Evolutionary conservation across 768 basidiomycete species (phyloP).

Genomic region (Kockovaella imperatae): DNA sequence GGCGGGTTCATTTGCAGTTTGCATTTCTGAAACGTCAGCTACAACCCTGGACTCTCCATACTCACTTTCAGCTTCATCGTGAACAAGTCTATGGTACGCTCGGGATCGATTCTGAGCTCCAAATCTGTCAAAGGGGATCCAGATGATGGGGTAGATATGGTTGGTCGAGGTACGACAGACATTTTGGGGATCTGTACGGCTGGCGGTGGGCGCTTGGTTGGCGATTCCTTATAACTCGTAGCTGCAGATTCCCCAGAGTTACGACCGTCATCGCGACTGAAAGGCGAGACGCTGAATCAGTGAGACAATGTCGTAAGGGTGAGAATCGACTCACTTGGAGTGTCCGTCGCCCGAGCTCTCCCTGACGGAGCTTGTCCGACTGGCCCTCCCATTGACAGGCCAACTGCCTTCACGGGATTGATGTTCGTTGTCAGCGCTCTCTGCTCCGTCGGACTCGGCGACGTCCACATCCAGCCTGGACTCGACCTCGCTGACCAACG

Average conservation of each 20-base stretch:
- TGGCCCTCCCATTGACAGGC: constrained; percentile 29
- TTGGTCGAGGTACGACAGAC: background rate
- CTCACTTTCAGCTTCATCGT: constrained; percentile 85
- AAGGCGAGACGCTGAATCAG: constrained; percentile 32
- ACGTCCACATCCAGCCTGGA: constrained; percentile 55
- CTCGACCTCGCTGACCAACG: constrained; percentile 62
- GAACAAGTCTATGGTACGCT: constrained; percentile 82
- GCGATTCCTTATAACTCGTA: constrained; percentile 30
- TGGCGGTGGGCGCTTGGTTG: constrained; percentile 20
- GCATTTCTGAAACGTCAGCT: constrained; percentile 56
- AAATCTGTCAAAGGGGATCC: constrained; percentile 60
- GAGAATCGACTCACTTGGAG: constrained; percentile 25
- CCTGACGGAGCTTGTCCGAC: constrained; percentile 28
- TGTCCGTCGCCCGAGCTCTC: constrained; percentile 33
- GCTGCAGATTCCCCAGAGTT: constrained; percentile 33
- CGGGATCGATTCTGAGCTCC: constrained; percentile 68
- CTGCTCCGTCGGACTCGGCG: constrained; percentile 33
- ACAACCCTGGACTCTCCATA: background rate
- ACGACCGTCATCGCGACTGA: constrained; percentile 32
- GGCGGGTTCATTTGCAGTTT: constrained; percentile 84
- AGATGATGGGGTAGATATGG: constrained; percentile 12
- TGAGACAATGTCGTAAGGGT: constrained; percentile 2
- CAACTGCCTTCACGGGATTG: constrained; percentile 25
- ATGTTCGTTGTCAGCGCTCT: constrained; percentile 3
- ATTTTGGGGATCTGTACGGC: constrained; percentile 8